Evolutionary conservation across 148 eudicot species (phyloP), one percentile per base, ranked within the genome.

Genomic region (Nepenthes mirabilis): DNA sequence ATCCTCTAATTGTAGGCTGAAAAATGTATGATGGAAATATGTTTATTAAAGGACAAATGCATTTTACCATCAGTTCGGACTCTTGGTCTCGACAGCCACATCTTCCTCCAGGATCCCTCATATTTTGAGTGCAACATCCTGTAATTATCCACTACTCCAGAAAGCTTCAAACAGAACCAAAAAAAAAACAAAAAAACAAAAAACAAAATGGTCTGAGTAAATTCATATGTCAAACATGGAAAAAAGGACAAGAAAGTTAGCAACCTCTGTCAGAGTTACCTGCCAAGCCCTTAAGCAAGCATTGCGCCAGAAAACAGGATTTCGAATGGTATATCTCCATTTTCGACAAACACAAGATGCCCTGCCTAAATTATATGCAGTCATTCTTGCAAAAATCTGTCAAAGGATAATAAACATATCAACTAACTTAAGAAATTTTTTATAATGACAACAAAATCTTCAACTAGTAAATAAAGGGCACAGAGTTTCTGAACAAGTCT

Each of bases 271-370:
- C 34, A 12, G 58, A 55, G 32, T 58, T 13, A 86, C 97, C 95
- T 85, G 97, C 95, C 97, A 87, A 57, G 93, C 90, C 73, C 70
- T 87, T 63, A 91, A 69, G 86, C 97, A 91, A 9, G 90, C 94
- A 75, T 69, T 78, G 63, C 97, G 91, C 97, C 97, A 88, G 57
- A 81, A 85, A 43, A 91, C 70, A 68, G 97, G 97, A 65, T 85
- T 87, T 35, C 97, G 93, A 9, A 91, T 75, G 34, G 93, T 79
- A 53, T 91, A 87, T 63, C 85, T 82, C 97, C 97, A 91, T 66
- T 91, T 91, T 43, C 93, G 79, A 77, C 97, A 91, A 64, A 87
- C 97, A 75, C 97, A 87, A 68, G 88, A 73, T 37, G 95, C 97
- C 74, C 72, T 82, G 61, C 95, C 97, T 56, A 87, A 61, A 69